A percentile compares a stretch with the other conserved stretches of the same genome.
Conservation (phyloP, 225 moss, liverwort and hornwort genomes). For the Polytrichum formosum region DNA sequence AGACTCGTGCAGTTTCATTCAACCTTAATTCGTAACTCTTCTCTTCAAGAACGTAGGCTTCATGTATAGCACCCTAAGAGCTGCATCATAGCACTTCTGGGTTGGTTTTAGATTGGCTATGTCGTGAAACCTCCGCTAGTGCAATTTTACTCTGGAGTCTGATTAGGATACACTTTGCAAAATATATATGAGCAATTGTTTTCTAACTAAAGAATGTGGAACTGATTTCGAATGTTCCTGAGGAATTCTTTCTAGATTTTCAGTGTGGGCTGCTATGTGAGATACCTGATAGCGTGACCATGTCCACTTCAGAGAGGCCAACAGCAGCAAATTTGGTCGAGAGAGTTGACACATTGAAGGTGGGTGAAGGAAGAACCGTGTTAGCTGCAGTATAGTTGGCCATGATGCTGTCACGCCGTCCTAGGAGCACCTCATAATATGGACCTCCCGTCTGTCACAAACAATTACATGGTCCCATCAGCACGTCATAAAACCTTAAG, state of each 20-base stretch:
- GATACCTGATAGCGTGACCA: slow-evolving; percentile 68
- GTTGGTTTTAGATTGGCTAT: too few relatives aligned
- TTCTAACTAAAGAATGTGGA: too few relatives aligned
- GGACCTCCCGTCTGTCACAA: slow-evolving; percentile 62
- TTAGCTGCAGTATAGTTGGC: slow-evolving; percentile 50
- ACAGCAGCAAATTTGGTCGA: slow-evolving; percentile 24
- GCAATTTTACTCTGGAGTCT: neutral
- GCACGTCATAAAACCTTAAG: too few relatives aligned
- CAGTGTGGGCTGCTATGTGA: too few relatives aligned
- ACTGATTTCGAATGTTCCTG: neutral
- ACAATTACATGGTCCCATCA: neutral
- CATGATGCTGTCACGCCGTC: slow-evolving; percentile 61
- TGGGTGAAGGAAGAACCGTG: slow-evolving; percentile 47
- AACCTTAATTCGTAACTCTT: too few relatives aligned
- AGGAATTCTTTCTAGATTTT: neutral
- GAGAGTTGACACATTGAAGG: slow-evolving; percentile 31
- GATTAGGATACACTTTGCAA: neutral
- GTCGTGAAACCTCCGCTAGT: neutral
- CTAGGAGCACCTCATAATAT: slow-evolving; percentile 44
- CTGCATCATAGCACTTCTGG: too few relatives aligned
- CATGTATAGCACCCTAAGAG: too few relatives aligned
- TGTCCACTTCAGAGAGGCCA: slow-evolving; percentile 49
- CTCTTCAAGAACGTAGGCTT: too few relatives aligned
- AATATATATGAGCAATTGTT: neutral
- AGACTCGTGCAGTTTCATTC: too few relatives aligned